Evolutionary conservation across 2,329 filamentous ascomycete genomes (phyloP).

Genomic region (Seiridium cupressi): DNA sequence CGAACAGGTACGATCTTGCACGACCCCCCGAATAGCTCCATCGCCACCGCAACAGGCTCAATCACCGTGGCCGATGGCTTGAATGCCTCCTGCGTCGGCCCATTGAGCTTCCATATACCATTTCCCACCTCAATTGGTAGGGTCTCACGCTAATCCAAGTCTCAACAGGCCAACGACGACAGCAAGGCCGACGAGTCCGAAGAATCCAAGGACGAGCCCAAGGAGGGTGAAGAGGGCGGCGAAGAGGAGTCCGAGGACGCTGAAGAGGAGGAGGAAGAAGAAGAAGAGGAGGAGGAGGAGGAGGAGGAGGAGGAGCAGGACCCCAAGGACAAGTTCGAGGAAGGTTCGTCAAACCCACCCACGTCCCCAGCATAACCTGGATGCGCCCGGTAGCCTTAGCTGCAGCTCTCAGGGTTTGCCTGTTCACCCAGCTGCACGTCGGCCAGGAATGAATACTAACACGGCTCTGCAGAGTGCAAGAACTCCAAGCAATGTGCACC

Average conservation of each 20-base stretch:
- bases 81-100: slow-evolving; percentile 14
- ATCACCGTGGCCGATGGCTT: neutral
- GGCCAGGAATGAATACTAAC: neutral
- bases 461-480: slow-evolving; percentile 69
- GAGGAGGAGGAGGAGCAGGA: slow-evolving; percentile 87
- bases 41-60: neutral
- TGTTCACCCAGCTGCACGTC: neutral
- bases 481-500: slow-evolving; percentile 81
- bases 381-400: neutral
- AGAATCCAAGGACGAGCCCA: slow-evolving; percentile 42
- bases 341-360: slow-evolving; percentile 65
- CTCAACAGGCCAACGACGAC: slow-evolving; percentile 39
- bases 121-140: neutral
- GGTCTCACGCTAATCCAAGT: slow-evolving; percentile 5
- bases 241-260: slow-evolving; percentile 35
- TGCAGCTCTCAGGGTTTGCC: neutral
- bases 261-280: slow-evolving; percentile 57
- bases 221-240: slow-evolving; percentile 40
- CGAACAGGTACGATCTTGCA: slow-evolving; percentile 49
- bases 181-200: slow-evolving; percentile 32
- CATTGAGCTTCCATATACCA: slow-evolving; percentile 8
- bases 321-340: slow-evolving; percentile 83
- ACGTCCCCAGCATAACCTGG: too few species aligned
- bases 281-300: slow-evolving; percentile 73
- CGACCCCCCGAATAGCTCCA: neutral